phyloP scores from a whole-genome alignment of 805 yeast species.

The Kodamaea leandrae region DNA sequence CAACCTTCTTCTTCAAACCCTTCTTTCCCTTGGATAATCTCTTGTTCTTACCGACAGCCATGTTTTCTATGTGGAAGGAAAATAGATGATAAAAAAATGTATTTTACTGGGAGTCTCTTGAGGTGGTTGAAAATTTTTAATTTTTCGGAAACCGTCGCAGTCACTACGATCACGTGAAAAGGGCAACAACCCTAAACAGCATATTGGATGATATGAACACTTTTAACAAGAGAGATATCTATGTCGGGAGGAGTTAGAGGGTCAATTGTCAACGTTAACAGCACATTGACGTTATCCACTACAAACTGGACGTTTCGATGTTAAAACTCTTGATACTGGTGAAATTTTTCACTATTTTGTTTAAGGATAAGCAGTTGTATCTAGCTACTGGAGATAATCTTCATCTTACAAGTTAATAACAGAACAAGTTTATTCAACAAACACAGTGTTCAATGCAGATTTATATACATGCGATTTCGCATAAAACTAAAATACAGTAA shows the following conservation, averaged over 20 bases:
- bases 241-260: too few species aligned
- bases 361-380: too few species aligned
- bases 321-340: too few species aligned
- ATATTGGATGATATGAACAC: too few species aligned
- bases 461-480: conserved; percentile 11
- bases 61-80: conserved; percentile 7
- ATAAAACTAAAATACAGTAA: conserved; percentile 12
- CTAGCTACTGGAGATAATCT: too few species aligned
- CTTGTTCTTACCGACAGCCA: conserved; percentile 69
- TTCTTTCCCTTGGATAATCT: conserved; percentile 88
- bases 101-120: not conserved
- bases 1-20: conserved; percentile 98
- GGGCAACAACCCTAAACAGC: conserved; percentile 8
- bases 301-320: too few species aligned
- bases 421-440: conserved; percentile 43
- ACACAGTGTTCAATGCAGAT: conserved; percentile 35
- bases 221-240: too few species aligned
- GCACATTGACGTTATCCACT: too few species aligned
- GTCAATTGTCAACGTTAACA: too few species aligned
- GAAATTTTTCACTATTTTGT: too few species aligned
- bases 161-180: conserved; percentile 1
- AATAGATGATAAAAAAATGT: conserved; percentile 1
- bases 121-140: conserved; percentile 2
- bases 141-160: not conserved
- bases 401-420: not conserved